Evolutionary conservation across 805 yeast genomes (phyloP).

Genomic region (Wickerhamiella alocasiicola): DNA sequence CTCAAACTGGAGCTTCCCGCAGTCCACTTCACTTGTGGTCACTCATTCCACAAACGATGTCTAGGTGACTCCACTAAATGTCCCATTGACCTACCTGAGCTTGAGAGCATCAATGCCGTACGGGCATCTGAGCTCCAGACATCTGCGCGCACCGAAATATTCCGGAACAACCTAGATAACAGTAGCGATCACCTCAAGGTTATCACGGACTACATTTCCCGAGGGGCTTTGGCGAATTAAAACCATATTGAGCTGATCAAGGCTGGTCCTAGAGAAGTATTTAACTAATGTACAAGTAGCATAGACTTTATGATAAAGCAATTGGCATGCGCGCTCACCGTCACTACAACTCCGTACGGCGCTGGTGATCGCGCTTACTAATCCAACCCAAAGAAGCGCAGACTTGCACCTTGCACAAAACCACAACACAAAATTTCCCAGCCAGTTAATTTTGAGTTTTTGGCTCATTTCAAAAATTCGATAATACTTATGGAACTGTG

Average conservation of each 20-base stretch:
- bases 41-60: constrained; percentile 77
- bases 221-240: constrained; percentile 85
- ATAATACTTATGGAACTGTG: constrained; percentile 10
- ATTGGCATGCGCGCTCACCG: too few relatives aligned
- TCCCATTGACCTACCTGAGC: constrained; percentile 63
- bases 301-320: too few relatives aligned
- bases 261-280: too few relatives aligned
- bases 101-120: constrained; percentile 50
- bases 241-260: too few relatives aligned
- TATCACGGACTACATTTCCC: constrained; percentile 70
- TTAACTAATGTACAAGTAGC: too few relatives aligned
- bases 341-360: too few relatives aligned
- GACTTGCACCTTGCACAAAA: too few relatives aligned
- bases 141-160: constrained; percentile 49
- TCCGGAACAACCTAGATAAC: constrained; percentile 41
- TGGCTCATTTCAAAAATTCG: neutral
- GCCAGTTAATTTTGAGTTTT: too few relatives aligned
- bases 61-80: constrained; percentile 38
- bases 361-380: too few relatives aligned
- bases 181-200: constrained; percentile 56
- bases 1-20: constrained; percentile 61
- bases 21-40: constrained; percentile 74
- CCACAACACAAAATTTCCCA: too few relatives aligned
- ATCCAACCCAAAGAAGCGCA: too few relatives aligned
- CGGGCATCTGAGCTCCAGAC: constrained; percentile 45